A percentile compares a stretch with the other conserved stretches of the same genome.
Conservation (phyloP, 345 rosid genomes). For the Syzygium jambos region DNA sequence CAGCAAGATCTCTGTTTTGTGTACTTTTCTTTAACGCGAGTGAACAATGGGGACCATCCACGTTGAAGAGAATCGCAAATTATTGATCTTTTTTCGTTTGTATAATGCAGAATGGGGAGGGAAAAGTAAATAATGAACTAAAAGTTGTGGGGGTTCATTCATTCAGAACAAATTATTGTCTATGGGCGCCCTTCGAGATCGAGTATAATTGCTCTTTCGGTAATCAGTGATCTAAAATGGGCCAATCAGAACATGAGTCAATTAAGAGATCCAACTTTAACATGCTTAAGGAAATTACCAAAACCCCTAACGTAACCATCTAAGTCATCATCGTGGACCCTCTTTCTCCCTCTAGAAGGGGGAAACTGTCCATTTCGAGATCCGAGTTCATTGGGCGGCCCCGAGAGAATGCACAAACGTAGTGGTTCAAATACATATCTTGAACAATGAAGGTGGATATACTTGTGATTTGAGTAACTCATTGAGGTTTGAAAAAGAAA, state of each 20-base stretch:
- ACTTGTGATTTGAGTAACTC: background rate
- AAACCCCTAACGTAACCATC: background rate
- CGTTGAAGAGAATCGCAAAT: background rate
- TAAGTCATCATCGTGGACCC: background rate
- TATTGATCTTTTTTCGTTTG: background rate
- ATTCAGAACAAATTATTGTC: background rate
- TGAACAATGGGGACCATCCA: background rate
- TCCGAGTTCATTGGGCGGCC: background rate
- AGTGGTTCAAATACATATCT: background rate
- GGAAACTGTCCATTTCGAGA: background rate
- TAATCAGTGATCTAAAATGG: background rate
- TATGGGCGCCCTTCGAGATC: background rate
- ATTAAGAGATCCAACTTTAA: background rate
- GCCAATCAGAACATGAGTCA: background rate
- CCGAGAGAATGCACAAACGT: background rate
- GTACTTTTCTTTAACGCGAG: background rate
- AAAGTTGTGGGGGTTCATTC: background rate
- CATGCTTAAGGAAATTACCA: background rate
- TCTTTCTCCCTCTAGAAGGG: background rate
- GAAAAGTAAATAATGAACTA: background rate
- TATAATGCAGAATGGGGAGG: background rate
- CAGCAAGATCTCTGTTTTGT: background rate
- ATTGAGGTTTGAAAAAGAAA: background rate
- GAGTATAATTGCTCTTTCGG: background rate
- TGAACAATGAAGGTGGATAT: background rate